A percentile compares a stretch with the other conserved stretches of the same genome.
These are phyloP conservation scores for Microcyclosporella mali DNA, from an alignment of 2,329 filamentous ascomycete species.

Conservation along the genomic window DNA sequence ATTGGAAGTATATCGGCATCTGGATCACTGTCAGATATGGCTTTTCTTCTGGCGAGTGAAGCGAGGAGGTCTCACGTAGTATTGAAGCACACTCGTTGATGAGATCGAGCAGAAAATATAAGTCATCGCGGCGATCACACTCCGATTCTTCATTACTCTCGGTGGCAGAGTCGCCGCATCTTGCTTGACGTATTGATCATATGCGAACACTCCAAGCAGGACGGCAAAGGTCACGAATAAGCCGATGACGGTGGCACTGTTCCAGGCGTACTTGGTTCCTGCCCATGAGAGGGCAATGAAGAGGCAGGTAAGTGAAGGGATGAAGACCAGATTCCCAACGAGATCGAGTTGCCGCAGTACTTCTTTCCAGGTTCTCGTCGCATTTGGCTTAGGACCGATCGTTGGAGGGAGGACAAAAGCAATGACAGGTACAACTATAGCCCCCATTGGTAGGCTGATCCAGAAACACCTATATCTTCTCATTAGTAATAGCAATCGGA, in stretches of 20 bases:
- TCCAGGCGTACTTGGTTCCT: constrained; percentile 6
- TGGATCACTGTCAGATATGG: too few species aligned
- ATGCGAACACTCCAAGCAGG: constrained; percentile 1
- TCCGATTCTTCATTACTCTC: constrained; percentile 4
- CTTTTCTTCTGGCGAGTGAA: too few species aligned
- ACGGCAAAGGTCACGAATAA: constrained; percentile 2
- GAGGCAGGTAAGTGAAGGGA: constrained; percentile 1
- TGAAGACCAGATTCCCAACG: constrained; percentile 3
- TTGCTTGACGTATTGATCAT: constrained; percentile 1
- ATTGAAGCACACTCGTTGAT: background rate
- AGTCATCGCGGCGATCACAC: constrained; percentile 1
- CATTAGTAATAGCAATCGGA: too few species aligned
- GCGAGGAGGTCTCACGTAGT: background rate
- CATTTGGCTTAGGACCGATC: background rate
- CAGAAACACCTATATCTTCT: constrained; percentile 10
- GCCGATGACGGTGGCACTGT: background rate
- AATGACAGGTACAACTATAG: constrained; percentile 2
- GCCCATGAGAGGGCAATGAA: constrained; percentile 6
- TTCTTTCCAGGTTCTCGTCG: background rate
- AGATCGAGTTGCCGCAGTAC: constrained; percentile 1
- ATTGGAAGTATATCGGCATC: background rate
- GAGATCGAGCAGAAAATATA: background rate
- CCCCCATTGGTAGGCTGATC: constrained; percentile 33
- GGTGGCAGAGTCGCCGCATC: constrained; percentile 3
- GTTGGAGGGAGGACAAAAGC: background rate